Evolutionary conservation across 306 rosid species (phyloP).

Genomic region (Ziziphus jujuba): DNA sequence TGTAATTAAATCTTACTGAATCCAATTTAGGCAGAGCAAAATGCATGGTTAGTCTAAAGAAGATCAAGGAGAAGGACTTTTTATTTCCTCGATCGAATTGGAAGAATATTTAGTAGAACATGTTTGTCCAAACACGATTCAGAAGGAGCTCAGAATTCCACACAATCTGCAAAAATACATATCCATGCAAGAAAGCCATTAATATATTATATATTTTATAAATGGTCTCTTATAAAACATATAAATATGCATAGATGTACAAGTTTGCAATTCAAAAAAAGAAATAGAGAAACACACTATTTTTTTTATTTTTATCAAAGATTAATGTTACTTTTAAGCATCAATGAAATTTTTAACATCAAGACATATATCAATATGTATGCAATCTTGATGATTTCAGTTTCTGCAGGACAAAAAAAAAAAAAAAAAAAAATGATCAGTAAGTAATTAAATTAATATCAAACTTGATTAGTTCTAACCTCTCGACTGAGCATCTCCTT

Average conservation of each 20-base stretch:
- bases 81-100: constrained; percentile 14
- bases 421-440: too few relatives aligned
- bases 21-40: neutral
- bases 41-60: constrained; percentile 3
- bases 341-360: neutral
- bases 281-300: too few relatives aligned
- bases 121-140: neutral
- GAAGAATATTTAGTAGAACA: neutral
- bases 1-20: neutral
- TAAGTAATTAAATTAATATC: neutral
- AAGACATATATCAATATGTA: too few relatives aligned
- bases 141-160: constrained; percentile 7
- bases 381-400: too few relatives aligned
- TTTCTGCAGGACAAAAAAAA: too few relatives aligned
- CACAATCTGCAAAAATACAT: constrained; percentile 9
- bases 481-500: constrained; percentile 47
- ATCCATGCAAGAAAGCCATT: constrained; percentile 1
- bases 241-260: too few relatives aligned
- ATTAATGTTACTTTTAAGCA: too few relatives aligned
- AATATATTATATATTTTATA: neutral
- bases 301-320: too few relatives aligned
- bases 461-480: constrained; percentile 39
- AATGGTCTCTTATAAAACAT: too few relatives aligned
- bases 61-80: constrained; percentile 14
- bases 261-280: too few relatives aligned